These are phyloP conservation scores for Aspergillus saccharolyticus DNA, from an alignment of 495 filamentous ascomycete species.

Conservation along the genomic window DNA sequence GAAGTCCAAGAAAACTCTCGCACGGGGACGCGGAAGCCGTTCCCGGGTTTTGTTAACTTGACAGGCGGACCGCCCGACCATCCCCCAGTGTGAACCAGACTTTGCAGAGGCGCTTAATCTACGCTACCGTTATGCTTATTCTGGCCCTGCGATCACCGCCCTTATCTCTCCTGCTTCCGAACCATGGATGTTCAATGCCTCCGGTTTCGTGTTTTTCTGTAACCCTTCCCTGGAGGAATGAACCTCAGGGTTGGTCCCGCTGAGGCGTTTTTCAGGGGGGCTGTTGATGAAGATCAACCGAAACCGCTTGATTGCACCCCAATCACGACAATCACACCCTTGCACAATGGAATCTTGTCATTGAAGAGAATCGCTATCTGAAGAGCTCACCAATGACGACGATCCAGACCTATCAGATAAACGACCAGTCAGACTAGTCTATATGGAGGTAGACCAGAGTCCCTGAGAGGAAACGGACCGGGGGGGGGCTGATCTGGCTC, in stretches of 20 bases:
- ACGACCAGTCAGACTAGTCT: neutral
- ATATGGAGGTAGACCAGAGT: neutral
- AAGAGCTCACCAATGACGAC: neutral
- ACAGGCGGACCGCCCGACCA: constrained; percentile 13
- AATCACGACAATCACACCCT: neutral
- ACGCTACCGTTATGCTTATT: constrained; percentile 31
- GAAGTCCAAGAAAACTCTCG: neutral
- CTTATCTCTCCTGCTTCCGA: constrained; percentile 10
- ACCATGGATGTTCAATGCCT: constrained; percentile 4
- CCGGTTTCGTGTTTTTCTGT: neutral
- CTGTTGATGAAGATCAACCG: neutral
- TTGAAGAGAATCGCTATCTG: neutral
- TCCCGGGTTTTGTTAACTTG: constrained; percentile 7
- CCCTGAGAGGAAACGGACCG: neutral
- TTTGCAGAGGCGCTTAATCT: constrained; percentile 21
- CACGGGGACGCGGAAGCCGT: constrained; percentile 6
- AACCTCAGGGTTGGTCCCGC: neutral
- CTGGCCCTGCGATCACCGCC: constrained; percentile 5
- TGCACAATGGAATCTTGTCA: neutral
- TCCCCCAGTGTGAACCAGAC: constrained; percentile 24
- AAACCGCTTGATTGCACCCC: neutral
- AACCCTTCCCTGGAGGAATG: neutral
- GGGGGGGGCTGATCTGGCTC: neutral
- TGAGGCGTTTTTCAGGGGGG: neutral
- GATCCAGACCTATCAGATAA: neutral